Evolutionary conservation across 1,284 basidiomycete species (phyloP).

Genomic region (Puccinia coronata): DNA sequence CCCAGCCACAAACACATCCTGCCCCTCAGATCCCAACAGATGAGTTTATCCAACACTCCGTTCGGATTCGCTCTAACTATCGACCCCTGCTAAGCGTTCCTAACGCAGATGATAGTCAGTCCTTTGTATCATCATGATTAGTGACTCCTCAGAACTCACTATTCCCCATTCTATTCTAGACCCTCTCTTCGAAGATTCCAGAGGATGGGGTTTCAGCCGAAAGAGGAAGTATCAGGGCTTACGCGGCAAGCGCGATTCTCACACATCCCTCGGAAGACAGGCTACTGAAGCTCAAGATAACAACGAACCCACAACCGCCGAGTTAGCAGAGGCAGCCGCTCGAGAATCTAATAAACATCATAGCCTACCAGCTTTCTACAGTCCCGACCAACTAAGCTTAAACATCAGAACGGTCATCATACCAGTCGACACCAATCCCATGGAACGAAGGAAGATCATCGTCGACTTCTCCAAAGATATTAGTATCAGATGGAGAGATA

Average conservation of each 20-base stretch:
- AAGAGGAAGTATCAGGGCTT: background rate
- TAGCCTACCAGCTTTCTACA: constrained; percentile 31
- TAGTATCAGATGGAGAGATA: constrained; percentile 33
- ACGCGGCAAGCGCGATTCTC: background rate
- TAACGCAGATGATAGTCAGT: background rate
- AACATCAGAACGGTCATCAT: background rate
- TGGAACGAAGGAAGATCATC: constrained; percentile 27
- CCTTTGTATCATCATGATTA: background rate
- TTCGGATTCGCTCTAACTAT: background rate
- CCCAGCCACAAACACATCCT: background rate
- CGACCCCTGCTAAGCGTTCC: background rate
- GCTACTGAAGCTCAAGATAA: background rate
- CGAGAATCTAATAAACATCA: constrained; percentile 7
- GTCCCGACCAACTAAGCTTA: background rate
- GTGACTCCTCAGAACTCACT: background rate
- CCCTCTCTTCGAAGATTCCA: background rate
- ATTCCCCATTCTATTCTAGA: background rate
- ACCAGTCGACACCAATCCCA: constrained; percentile 22
- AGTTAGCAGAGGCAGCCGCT: constrained; percentile 36
- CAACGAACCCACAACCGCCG: constrained; percentile 22
- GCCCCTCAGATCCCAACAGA: background rate
- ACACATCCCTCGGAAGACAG: background rate
- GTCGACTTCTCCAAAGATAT: constrained; percentile 5
- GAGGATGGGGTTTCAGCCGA: background rate
- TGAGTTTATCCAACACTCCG: background rate